Conservation (phyloP, 2,329 filamentous ascomycete genomes). For the Cladosporium sp. region DNA sequence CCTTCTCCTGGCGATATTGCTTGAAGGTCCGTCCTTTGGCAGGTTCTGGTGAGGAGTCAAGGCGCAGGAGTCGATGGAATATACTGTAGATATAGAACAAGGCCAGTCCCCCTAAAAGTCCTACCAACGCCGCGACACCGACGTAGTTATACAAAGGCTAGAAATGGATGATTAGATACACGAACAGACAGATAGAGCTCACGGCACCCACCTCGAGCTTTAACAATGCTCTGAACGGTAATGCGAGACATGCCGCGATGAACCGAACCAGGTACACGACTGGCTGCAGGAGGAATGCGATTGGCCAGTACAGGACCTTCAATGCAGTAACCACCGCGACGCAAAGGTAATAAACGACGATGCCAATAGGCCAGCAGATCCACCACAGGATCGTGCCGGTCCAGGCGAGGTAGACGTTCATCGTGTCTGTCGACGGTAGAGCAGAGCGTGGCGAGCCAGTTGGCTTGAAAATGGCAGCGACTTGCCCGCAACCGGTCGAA, state of each 20-base stretch:
- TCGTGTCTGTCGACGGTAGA: conserved; percentile 11
- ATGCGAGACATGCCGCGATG: conserved; percentile 37
- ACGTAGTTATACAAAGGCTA: conserved; percentile 55
- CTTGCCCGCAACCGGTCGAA: too few relatives aligned
- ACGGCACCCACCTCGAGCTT: conserved; percentile 51
- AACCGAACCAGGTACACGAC: conserved; percentile 44
- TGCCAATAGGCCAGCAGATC: conserved; percentile 35
- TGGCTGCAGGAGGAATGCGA: conserved; percentile 49
- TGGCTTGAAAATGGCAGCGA: too few relatives aligned
- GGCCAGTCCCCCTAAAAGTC: conserved; percentile 58
- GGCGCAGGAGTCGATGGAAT: conserved; percentile 18
- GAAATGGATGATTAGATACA: background rate
- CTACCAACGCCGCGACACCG: conserved; percentile 63
- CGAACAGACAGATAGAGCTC: background rate
- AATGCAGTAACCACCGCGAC: conserved; percentile 38
- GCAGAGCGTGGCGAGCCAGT: background rate
- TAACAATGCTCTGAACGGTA: conserved; percentile 50
- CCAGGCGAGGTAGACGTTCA: conserved; percentile 31
- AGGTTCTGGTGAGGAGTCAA: conserved; percentile 18
- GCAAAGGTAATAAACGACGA: conserved; percentile 37
- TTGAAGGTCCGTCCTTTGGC: conserved; percentile 23
- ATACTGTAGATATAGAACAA: conserved; percentile 55
- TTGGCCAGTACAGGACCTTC: conserved; percentile 45
- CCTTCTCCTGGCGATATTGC: conserved; percentile 31
- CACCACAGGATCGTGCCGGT: conserved; percentile 33